Conservation (phyloP, 495 filamentous ascomycete species). For the Letharia columbiana region DNA sequence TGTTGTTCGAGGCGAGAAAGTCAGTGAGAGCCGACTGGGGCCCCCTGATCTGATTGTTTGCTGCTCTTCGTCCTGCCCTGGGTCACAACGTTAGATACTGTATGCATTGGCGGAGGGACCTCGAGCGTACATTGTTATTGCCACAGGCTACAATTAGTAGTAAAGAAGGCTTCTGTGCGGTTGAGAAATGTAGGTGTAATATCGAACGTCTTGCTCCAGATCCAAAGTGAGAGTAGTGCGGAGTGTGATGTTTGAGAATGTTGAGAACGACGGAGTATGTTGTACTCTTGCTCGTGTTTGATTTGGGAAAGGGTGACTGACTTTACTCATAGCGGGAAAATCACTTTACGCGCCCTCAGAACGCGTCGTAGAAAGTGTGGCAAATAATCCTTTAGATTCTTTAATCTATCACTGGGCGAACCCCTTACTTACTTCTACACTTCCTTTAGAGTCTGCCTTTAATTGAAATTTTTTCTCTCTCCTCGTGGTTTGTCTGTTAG, state of each 20-base stretch:
- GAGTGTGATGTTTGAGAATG: neutral
- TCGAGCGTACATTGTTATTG: conserved; percentile 5
- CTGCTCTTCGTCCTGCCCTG: conserved; percentile 37
- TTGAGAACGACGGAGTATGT: too few species aligned
- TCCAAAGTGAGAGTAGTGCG: neutral
- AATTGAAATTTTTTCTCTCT: neutral
- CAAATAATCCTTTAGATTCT: neutral
- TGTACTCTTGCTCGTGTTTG: too few species aligned
- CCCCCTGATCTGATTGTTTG: conserved; percentile 50
- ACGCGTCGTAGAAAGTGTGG: neutral
- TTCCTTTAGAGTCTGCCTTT: neutral
- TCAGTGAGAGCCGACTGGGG: conserved; percentile 73
- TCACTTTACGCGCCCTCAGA: neutral
- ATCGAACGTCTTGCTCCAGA: neutral
- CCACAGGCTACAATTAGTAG: neutral
- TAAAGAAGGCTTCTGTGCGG: neutral
- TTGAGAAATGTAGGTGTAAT: neutral
- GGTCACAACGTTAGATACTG: conserved; percentile 1
- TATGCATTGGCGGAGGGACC: neutral
- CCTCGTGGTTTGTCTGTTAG: neutral
- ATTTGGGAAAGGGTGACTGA: too few species aligned
- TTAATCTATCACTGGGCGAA: neutral
- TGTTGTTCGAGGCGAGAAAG: conserved; percentile 79
- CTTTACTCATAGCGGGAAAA: too few species aligned
- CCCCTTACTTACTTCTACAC: neutral